A percentile compares a stretch with the other conserved stretches of the same genome.
Conservation (phyloP, 2,329 filamentous ascomycete species). For the Hypomyces rosellus region DNA sequence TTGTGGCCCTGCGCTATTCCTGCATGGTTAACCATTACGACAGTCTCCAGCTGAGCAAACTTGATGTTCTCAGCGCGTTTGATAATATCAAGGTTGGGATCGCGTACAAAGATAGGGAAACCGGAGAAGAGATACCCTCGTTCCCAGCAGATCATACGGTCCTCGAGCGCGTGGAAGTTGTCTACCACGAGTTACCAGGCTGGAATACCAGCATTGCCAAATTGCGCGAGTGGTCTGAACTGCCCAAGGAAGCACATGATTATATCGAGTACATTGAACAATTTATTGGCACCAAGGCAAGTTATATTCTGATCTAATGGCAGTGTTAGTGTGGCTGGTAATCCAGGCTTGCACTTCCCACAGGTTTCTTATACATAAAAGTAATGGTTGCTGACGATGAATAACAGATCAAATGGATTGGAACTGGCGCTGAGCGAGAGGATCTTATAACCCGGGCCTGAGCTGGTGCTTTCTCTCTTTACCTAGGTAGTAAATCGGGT, state of each 20-base stretch:
- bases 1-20: too few species aligned
- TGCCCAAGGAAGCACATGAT: slow-evolving; percentile 57
- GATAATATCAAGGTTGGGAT: slow-evolving; percentile 67
- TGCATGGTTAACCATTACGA: not conserved
- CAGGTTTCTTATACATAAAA: not conserved
- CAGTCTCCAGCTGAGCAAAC: slow-evolving; percentile 33
- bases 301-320: slow-evolving; percentile 8
- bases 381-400: not conserved
- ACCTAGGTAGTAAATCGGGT: too few species aligned
- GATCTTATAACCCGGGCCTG: slow-evolving; percentile 47
- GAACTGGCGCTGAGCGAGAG: slow-evolving; percentile 59
- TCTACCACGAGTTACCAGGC: slow-evolving; percentile 62
- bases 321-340: not conserved
- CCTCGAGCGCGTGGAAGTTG: slow-evolving; percentile 54
- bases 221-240: slow-evolving; percentile 51
- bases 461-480: too few species aligned
- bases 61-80: slow-evolving; percentile 61
- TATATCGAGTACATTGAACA: slow-evolving; percentile 65
- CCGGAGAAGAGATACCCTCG: slow-evolving; percentile 30
- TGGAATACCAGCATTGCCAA: slow-evolving; percentile 61
- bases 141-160: slow-evolving; percentile 59
- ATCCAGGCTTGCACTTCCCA: not conserved
- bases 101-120: slow-evolving; percentile 50
- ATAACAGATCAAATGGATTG: slow-evolving; percentile 51
- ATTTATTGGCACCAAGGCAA: slow-evolving; percentile 52